Percentiles rank a stretch among this genome's conserved stretches.
These are phyloP conservation scores for Lactarius trivialis DNA, from an alignment of 768 basidiomycete species.

Conservation along the genomic window DNA sequence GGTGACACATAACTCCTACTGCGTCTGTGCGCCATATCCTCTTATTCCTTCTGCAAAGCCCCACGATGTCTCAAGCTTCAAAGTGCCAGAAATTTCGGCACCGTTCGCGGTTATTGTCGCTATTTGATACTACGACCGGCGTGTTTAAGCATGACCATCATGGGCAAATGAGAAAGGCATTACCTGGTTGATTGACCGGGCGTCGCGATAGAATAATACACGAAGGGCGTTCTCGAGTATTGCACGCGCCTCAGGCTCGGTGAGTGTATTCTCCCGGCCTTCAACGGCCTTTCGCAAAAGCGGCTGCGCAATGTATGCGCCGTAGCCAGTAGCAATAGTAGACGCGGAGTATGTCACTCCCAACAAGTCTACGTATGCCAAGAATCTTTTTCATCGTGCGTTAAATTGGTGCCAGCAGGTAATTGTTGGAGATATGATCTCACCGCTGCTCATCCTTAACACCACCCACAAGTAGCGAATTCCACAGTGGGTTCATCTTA, in stretches of 20 bases:
- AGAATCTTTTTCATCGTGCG: slow-evolving; percentile 51
- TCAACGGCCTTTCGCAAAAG: slow-evolving; percentile 88
- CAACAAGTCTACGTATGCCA: slow-evolving; percentile 89
- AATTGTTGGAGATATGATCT: slow-evolving; percentile 20
- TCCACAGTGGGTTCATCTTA: slow-evolving; percentile 94
- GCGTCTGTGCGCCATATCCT: slow-evolving; percentile 88
- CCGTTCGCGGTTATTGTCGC: slow-evolving; percentile 79
- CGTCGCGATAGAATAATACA: slow-evolving; percentile 95
- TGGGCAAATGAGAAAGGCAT: slow-evolving; percentile 20
- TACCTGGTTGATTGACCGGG: slow-evolving; percentile 92
- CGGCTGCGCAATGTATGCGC: slow-evolving; percentile 88
- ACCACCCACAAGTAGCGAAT: slow-evolving; percentile 87
- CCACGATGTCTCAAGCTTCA: slow-evolving; percentile 76
- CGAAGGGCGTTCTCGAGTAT: slow-evolving; percentile 85
- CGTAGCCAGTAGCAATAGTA: slow-evolving; percentile 93
- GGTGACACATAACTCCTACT: slow-evolving; percentile 38
- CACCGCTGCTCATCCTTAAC: slow-evolving; percentile 79
- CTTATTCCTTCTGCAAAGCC: slow-evolving; percentile 86
- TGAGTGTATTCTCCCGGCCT: slow-evolving; percentile 63
- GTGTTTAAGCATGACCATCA: neutral
- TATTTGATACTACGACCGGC: slow-evolving; percentile 77
- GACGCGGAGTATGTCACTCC: slow-evolving; percentile 95
- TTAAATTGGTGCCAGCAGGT: neutral
- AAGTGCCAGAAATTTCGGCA: slow-evolving; percentile 71
- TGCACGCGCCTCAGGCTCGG: slow-evolving; percentile 69